Evolutionary conservation across 352 stramenopile species (phyloP).

Genomic region (Thalassiosira exigua): DNA sequence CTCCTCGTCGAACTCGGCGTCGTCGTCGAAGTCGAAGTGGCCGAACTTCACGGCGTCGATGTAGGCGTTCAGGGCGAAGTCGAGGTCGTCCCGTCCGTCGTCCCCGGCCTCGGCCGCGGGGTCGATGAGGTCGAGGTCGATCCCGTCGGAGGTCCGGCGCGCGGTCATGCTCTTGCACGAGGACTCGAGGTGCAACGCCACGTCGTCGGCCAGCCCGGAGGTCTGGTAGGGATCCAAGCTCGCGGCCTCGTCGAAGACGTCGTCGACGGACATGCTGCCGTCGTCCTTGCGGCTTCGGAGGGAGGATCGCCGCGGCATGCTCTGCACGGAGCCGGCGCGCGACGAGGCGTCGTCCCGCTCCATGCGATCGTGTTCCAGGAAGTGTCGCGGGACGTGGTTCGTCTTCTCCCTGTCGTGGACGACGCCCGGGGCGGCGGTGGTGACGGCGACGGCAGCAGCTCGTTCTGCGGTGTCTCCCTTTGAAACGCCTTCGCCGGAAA

Average conservation of each 20-base stretch:
- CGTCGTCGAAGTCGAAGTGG: conserved; percentile 49
- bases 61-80: conserved; percentile 57
- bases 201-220: conserved; percentile 41
- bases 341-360: not conserved
- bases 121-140: conserved; percentile 48
- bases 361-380: not conserved
- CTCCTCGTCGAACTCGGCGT: conserved; percentile 6
- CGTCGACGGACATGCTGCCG: conserved; percentile 33
- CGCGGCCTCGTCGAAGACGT: conserved; percentile 8
- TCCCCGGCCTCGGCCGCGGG: conserved; percentile 10
- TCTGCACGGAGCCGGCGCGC: not conserved
- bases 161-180: conserved; percentile 34
- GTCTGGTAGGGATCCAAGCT: conserved; percentile 19
- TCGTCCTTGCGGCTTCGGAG: too few species aligned
- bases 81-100: conserved; percentile 51
- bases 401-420: not conserved
- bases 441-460: not conserved
- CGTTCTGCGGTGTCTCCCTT: not conserved
- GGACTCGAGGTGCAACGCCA: conserved; percentile 40
- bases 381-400: not conserved
- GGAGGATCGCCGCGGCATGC: not conserved
- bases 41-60: conserved; percentile 47
- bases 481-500: too few species aligned
- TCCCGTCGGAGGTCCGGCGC: conserved; percentile 38
- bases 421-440: not conserved